These are phyloP conservation scores for Melastoma malabathricum DNA, from an alignment of 345 rosid genomes.

Conservation along the genomic window DNA sequence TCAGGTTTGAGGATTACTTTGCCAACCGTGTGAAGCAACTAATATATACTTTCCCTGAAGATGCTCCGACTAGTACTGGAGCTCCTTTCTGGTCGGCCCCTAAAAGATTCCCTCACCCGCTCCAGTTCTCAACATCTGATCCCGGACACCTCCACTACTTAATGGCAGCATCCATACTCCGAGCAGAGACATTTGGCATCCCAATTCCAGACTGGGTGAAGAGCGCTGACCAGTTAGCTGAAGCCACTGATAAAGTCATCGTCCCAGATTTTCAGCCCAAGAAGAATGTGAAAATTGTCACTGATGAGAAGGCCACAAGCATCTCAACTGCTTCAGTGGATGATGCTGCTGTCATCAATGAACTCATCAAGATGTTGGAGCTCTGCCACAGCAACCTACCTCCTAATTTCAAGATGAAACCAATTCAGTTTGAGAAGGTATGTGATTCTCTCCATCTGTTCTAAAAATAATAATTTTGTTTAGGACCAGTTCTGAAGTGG, in stretches of 20 bases:
- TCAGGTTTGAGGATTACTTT: constrained; percentile 91
- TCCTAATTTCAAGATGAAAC: constrained; percentile 64
- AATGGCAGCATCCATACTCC: constrained; percentile 65
- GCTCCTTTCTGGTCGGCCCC: constrained; percentile 99
- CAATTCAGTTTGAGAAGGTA: constrained; percentile 98
- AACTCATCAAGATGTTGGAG: constrained; percentile 51
- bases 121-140: constrained; percentile 58
- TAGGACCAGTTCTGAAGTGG: background rate
- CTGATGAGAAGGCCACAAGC: constrained; percentile 86
- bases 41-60: constrained; percentile 84
- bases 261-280: constrained; percentile 89
- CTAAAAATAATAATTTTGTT: background rate
- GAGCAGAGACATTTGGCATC: constrained; percentile 90
- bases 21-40: constrained; percentile 75
- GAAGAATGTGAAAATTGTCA: constrained; percentile 65
- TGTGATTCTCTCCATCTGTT: background rate
- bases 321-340: constrained; percentile 66
- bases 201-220: constrained; percentile 74
- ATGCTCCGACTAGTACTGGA: constrained; percentile 80
- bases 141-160: constrained; percentile 53
- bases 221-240: constrained; percentile 40
- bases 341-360: constrained; percentile 69
- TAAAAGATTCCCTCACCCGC: constrained; percentile 83
- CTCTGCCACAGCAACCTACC: constrained; percentile 41
- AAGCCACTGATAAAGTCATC: constrained; percentile 61